A percentile compares a stretch with the other conserved stretches of the same genome.
These are phyloP conservation scores for Epichloe gansuensis DNA, from an alignment of 2,329 filamentous ascomycete species.

Conservation along the genomic window DNA sequence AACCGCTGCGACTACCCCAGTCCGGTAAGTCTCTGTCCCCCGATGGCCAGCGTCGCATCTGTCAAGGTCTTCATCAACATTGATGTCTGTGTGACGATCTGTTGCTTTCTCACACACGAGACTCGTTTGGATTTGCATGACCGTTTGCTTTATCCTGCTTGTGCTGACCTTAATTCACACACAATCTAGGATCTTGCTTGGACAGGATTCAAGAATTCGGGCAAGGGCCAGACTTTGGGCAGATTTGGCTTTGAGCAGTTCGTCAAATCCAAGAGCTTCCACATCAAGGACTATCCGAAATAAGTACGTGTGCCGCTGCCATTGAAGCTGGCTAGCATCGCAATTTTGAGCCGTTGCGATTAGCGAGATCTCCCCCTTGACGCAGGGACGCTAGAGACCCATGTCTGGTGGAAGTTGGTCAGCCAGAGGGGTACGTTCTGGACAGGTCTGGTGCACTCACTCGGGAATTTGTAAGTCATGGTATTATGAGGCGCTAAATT, in stretches of 20 bases:
- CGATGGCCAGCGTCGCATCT: neutral
- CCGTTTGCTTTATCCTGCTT: neutral
- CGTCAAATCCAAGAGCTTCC: constrained; percentile 90
- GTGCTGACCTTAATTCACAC: constrained; percentile 4
- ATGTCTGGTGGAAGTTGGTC: neutral
- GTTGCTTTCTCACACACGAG: neutral
- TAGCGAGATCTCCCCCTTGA: constrained; percentile 11
- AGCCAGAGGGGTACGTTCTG: neutral
- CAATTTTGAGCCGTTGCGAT: constrained; percentile 4
- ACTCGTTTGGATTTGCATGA: neutral
- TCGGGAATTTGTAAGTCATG: neutral
- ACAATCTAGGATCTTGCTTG: constrained; percentile 66
- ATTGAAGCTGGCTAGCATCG: neutral
- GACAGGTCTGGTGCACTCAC: neutral
- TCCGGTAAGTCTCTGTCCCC: constrained; percentile 50
- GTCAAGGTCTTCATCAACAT: neutral
- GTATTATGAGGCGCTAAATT: neutral
- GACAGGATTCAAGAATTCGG: constrained; percentile 97
- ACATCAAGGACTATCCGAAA: constrained; percentile 71
- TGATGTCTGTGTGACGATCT: neutral
- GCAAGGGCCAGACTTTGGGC: constrained; percentile 80
- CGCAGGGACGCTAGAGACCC: neutral
- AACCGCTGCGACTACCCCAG: constrained; percentile 88
- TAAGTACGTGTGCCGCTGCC: constrained; percentile 18
- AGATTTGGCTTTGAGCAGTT: constrained; percentile 91